Evolutionary conservation across 352 stramenopile species (phyloP).

Genomic region (Globisporangium nunn): DNA sequence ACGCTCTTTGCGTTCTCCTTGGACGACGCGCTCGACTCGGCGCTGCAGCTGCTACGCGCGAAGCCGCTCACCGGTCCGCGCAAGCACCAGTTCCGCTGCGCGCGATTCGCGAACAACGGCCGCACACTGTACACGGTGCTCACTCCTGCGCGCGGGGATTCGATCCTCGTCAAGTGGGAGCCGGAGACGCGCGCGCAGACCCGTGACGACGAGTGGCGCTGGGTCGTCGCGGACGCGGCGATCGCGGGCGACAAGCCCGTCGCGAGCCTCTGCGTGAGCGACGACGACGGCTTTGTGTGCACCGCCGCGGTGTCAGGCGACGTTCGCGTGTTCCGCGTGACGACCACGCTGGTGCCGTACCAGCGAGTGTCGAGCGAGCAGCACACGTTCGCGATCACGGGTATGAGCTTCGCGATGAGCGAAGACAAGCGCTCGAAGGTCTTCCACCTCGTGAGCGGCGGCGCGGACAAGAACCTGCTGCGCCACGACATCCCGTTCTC

Average conservation of each 20-base stretch:
- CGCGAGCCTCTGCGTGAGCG: constrained; percentile 68
- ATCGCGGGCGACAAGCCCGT: constrained; percentile 69
- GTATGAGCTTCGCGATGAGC: constrained; percentile 57
- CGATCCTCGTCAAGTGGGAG: constrained; percentile 77
- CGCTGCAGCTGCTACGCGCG: constrained; percentile 38
- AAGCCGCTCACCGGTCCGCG: constrained; percentile 31
- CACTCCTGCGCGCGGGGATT: constrained; percentile 64
- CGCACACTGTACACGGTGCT: constrained; percentile 68
- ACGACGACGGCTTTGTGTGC: constrained; percentile 66
- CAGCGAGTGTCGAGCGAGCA: constrained; percentile 44
- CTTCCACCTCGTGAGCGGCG: constrained; percentile 58
- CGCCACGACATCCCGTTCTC: constrained; percentile 55
- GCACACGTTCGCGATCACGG: constrained; percentile 79
- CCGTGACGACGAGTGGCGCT: constrained; percentile 63
- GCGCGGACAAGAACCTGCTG: constrained; percentile 69
- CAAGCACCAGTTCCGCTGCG: constrained; percentile 82
- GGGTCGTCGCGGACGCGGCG: constrained; percentile 40
- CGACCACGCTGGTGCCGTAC: constrained; percentile 41
- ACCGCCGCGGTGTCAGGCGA: constrained; percentile 67
- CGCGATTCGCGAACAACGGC: constrained; percentile 64
- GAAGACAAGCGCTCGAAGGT: constrained; percentile 24
- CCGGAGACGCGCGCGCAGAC: constrained; percentile 60
- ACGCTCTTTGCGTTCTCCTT: constrained; percentile 68
- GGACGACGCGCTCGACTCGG: constrained; percentile 64
- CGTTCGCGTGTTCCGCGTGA: constrained; percentile 45